Conservation (phyloP, 2,329 filamentous ascomycete genomes). For the Monilinia laxa region DNA sequence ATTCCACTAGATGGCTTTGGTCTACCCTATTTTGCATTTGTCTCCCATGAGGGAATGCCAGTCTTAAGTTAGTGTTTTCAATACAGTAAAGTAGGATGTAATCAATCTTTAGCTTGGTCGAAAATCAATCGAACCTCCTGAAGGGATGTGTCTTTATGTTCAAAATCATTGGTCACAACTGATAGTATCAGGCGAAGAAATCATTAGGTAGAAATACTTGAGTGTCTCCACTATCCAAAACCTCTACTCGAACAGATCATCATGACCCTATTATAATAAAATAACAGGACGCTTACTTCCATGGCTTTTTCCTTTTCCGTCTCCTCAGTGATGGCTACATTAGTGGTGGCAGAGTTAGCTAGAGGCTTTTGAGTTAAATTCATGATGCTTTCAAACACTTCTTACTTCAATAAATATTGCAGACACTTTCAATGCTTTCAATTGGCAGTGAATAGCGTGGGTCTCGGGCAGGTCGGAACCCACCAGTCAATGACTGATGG, state of each 20-base stretch:
- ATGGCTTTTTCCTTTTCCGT: slow-evolving; percentile 49
- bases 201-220: slow-evolving; percentile 60
- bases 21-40: background rate
- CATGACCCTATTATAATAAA: background rate
- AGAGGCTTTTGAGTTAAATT: slow-evolving; percentile 44
- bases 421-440: slow-evolving; percentile 65
- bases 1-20: background rate
- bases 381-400: slow-evolving; percentile 46
- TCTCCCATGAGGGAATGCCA: no score
- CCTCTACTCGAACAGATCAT: slow-evolving; percentile 24
- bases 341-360: slow-evolving; percentile 44
- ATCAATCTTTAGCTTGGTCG: no score
- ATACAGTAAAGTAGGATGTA: background rate
- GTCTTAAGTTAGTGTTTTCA: background rate
- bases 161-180: slow-evolving; percentile 60
- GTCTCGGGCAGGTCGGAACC: slow-evolving; percentile 25
- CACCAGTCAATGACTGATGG: slow-evolving; percentile 17
- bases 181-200: slow-evolving; percentile 48
- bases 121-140: slow-evolving; percentile 18
- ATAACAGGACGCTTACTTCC: slow-evolving; percentile 42
- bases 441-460: slow-evolving; percentile 53
- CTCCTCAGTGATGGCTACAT: slow-evolving; percentile 39
- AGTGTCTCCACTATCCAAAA: slow-evolving; percentile 64
- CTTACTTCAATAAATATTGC: slow-evolving; percentile 50
- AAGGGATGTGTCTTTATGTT: slow-evolving; percentile 34